A percentile compares a stretch with the other conserved stretches of the same genome.
These are phyloP conservation scores for Morella rubra DNA, from an alignment of 306 rosid genomes.

Conservation along the genomic window DNA sequence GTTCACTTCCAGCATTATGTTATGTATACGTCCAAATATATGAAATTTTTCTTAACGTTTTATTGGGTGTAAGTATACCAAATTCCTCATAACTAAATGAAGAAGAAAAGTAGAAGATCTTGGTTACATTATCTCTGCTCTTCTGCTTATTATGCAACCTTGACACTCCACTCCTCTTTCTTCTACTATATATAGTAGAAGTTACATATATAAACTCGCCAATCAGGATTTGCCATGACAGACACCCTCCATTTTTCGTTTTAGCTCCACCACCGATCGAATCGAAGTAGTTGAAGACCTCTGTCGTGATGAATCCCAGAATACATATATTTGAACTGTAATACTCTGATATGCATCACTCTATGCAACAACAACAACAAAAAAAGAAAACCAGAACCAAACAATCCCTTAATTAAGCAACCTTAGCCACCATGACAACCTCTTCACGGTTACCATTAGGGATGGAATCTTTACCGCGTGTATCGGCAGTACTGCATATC, in stretches of 20 bases:
- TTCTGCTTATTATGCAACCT: neutral
- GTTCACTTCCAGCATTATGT: too few relatives aligned
- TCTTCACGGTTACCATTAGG: neutral
- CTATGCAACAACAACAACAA: slow-evolving; percentile 20
- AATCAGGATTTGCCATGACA: neutral
- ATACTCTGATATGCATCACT: neutral
- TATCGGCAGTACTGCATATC: slow-evolving; percentile 5
- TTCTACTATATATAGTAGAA: neutral
- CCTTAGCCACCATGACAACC: slow-evolving; percentile 29
- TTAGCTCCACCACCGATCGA: neutral
- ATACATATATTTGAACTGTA: too few relatives aligned
- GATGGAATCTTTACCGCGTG: neutral
- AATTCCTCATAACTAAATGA: neutral
- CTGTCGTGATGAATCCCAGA: neutral
- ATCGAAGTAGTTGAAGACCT: neutral
- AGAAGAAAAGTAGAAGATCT: neutral
- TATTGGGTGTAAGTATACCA: neutral
- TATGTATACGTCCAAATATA: too few relatives aligned
- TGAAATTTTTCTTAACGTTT: too few relatives aligned
- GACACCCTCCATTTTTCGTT: neutral
- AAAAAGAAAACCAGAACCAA: neutral
- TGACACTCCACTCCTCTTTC: neutral
- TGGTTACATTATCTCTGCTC: neutral
- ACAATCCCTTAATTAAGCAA: slow-evolving; percentile 15
- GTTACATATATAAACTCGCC: neutral